A percentile compares a stretch with the other conserved stretches of the same genome.
Evolutionary conservation across 805 yeast genomes (phyloP).

Genomic region (Candida silvicultrix): DNA sequence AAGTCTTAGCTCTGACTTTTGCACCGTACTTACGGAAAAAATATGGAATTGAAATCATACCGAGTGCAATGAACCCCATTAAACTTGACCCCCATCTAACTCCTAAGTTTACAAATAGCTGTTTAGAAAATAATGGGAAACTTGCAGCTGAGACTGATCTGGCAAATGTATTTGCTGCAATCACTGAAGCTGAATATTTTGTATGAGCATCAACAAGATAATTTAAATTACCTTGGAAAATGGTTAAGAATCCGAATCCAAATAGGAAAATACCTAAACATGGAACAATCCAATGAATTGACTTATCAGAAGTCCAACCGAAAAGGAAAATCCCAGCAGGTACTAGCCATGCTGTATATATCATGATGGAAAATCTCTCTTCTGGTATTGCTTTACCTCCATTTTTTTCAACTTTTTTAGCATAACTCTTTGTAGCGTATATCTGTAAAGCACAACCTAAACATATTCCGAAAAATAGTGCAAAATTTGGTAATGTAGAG

Average conservation of each 20-base stretch:
- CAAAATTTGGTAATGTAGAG: constrained; percentile 28
- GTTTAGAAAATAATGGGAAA: constrained; percentile 53
- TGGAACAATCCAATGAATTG: constrained; percentile 49
- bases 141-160: constrained; percentile 55
- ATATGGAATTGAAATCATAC: constrained; percentile 51
- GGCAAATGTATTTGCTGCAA: constrained; percentile 57
- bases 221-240: constrained; percentile 54
- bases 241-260: constrained; percentile 46
- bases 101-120: constrained; percentile 43
- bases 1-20: constrained; percentile 24
- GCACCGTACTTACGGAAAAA: constrained; percentile 46
- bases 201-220: constrained; percentile 58
- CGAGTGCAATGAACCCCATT: constrained; percentile 44
- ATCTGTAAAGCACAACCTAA: constrained; percentile 28
- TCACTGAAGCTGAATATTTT: constrained; percentile 53
- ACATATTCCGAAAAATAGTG: constrained; percentile 32
- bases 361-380: constrained; percentile 50
- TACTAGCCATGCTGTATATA: constrained; percentile 36
- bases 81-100: constrained; percentile 50
- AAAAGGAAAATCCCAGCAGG: constrained; percentile 52
- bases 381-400: constrained; percentile 52
- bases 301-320: constrained; percentile 51
- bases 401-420: constrained; percentile 30
- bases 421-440: constrained; percentile 23
- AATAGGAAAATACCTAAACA: constrained; percentile 48